A percentile compares a stretch with the other conserved stretches of the same genome.
Conservation (phyloP, 2,329 filamentous ascomycete genomes). For the Claviceps citrina region DNA sequence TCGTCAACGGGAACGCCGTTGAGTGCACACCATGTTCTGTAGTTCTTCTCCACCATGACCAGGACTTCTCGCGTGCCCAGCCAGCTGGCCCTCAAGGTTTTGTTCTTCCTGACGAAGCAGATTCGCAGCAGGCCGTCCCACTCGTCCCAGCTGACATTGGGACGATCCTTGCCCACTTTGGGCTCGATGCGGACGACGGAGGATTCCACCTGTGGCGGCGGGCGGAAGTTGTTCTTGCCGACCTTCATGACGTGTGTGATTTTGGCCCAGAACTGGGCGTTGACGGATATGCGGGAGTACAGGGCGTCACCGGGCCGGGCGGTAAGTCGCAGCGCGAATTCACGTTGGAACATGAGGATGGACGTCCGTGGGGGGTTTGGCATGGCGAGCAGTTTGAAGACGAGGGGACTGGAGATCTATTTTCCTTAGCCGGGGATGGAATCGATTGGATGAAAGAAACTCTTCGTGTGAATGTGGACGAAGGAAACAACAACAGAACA, state of each 20-base stretch:
- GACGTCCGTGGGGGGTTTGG: constrained; percentile 67
- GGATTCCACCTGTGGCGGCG: constrained; percentile 81
- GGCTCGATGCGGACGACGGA: constrained; percentile 83
- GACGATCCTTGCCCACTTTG: constrained; percentile 59
- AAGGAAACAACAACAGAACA: no score
- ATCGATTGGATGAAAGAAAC: no score
- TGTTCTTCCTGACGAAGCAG: constrained; percentile 61
- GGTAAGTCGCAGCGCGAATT: constrained; percentile 82
- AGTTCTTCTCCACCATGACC: constrained; percentile 72
- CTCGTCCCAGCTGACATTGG: constrained; percentile 83
- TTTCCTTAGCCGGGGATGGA: no score
- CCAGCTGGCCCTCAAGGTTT: constrained; percentile 70
- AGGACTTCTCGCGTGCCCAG: constrained; percentile 68
- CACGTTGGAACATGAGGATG: constrained; percentile 91
- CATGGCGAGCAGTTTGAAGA: constrained; percentile 76
- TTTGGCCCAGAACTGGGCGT: constrained; percentile 73
- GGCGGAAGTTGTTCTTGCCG: constrained; percentile 90
- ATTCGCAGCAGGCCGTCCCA: constrained; percentile 85
- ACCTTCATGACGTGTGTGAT: constrained; percentile 75
- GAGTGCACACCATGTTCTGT: constrained; percentile 77
- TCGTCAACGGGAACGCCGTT: constrained; percentile 70
- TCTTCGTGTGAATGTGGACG: no score
- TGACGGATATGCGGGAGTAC: constrained; percentile 81
- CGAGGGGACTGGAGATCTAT: constrained; percentile 79
- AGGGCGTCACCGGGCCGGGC: constrained; percentile 77